These are phyloP conservation scores for Mallotus repandus DNA, from an alignment of 441 rosid species.

Conservation along the genomic window DNA sequence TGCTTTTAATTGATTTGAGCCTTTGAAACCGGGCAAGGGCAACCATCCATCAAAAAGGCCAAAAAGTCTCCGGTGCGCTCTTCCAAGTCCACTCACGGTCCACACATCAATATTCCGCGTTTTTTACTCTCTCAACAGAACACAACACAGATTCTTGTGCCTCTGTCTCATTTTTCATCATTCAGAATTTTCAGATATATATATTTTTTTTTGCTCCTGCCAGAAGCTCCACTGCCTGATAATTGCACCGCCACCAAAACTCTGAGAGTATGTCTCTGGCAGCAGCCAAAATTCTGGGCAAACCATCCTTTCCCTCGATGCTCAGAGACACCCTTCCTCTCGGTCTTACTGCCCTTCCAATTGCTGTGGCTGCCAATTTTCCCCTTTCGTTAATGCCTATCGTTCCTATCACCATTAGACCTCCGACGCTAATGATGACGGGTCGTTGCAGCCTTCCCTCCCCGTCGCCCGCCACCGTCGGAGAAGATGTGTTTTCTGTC, in stretches of 20 bases:
- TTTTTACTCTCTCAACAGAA: too few species aligned
- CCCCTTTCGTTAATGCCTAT: slow-evolving; percentile 19
- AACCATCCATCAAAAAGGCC: too few species aligned
- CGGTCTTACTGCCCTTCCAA: slow-evolving; percentile 7
- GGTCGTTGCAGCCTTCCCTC: slow-evolving; percentile 34
- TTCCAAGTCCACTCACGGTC: too few species aligned
- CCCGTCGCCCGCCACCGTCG: slow-evolving; percentile 20
- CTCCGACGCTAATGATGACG: slow-evolving; percentile 13
- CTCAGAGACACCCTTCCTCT: not conserved
- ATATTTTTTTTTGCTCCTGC: not conserved
- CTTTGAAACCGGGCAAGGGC: too few species aligned
- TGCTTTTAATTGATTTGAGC: too few species aligned
- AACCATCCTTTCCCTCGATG: not conserved
- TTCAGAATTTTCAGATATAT: too few species aligned
- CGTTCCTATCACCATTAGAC: not conserved
- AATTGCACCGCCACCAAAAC: too few species aligned
- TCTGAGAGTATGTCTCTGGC: not conserved
- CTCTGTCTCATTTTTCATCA: too few species aligned
- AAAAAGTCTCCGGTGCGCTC: too few species aligned
- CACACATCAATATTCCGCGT: too few species aligned
- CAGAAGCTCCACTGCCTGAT: not conserved
- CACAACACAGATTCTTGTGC: too few species aligned
- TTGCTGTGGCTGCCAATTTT: slow-evolving; percentile 28
- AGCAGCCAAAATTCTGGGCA: not conserved
- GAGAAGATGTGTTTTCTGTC: slow-evolving; percentile 65